Conservation (phyloP, 2,329 filamentous ascomycete species). For the Penicillium sp. region DNA sequence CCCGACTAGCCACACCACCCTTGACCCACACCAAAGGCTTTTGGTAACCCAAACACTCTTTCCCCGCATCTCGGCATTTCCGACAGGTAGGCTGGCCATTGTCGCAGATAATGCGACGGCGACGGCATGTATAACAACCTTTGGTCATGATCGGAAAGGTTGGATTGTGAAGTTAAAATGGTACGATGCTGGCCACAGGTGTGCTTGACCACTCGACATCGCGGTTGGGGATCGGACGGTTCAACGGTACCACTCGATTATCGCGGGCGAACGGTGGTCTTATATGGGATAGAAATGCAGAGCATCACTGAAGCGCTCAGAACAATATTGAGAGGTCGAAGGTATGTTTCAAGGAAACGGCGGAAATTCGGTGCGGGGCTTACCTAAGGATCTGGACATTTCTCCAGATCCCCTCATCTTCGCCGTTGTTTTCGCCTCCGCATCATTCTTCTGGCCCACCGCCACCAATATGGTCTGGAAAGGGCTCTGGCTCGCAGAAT, state of each 20-base stretch:
- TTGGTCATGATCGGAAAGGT: conserved; percentile 34
- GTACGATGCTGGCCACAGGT: conserved; percentile 14
- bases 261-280: conserved; percentile 4
- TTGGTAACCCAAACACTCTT: conserved; percentile 45
- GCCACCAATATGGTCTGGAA: conserved; percentile 27
- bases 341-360: neutral
- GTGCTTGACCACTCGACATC: conserved; percentile 24
- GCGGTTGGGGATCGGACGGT: conserved; percentile 12
- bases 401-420: conserved; percentile 3
- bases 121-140: conserved; percentile 47
- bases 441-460: neutral
- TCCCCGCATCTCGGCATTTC: conserved; percentile 44
- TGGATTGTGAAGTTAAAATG: conserved; percentile 9
- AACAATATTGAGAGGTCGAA: neutral
- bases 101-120: conserved; percentile 46
- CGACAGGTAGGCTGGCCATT: conserved; percentile 43
- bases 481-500: conserved; percentile 29
- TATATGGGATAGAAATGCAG: neutral
- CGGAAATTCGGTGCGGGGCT: conserved; percentile 1
- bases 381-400: conserved; percentile 7
- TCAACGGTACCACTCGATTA: conserved; percentile 10
- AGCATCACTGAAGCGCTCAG: neutral
- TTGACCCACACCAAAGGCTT: conserved; percentile 46
- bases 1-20: conserved; percentile 45
- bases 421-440: neutral